Conservation (phyloP, 2,329 filamentous ascomycete species). For the Stagonosporopsis chrysanthemi region DNA sequence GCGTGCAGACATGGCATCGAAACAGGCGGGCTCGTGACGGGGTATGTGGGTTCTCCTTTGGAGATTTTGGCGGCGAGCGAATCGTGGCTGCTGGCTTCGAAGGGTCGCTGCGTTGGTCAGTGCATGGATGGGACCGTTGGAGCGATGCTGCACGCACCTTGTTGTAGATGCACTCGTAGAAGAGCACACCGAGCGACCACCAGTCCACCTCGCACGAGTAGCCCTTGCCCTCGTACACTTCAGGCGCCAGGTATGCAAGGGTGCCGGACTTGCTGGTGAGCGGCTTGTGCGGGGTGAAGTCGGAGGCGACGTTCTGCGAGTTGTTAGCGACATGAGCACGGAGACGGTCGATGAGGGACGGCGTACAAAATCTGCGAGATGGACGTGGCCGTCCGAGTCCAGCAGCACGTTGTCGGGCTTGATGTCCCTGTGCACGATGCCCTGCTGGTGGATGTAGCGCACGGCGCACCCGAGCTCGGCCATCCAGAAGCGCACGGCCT, state of each 20-base stretch:
- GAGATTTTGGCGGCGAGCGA: conserved; percentile 81
- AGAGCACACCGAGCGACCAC: conserved; percentile 98
- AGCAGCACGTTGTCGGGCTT: conserved; percentile 54
- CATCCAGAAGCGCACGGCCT: conserved; percentile 97
- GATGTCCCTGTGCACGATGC: conserved; percentile 53
- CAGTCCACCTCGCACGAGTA: conserved; percentile 93
- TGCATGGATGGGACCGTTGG: neutral
- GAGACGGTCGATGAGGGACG: neutral
- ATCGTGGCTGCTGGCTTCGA: conserved; percentile 87
- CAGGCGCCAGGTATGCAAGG: conserved; percentile 91
- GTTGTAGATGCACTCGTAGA: conserved; percentile 99
- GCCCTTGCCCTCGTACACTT: conserved; percentile 89
- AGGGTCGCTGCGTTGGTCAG: conserved; percentile 72
- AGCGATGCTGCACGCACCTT: conserved; percentile 67
- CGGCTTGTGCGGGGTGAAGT: conserved; percentile 81
- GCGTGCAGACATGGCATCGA: conserved; percentile 88
- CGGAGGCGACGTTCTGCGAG: conserved; percentile 89
- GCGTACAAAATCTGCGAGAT: conserved; percentile 95
- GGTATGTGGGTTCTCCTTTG: conserved; percentile 83
- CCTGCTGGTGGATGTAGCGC: conserved; percentile 58
- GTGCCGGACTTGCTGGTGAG: conserved; percentile 97
- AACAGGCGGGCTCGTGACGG: conserved; percentile 90
- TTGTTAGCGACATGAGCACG: conserved; percentile 44
- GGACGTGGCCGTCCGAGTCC: conserved; percentile 71
- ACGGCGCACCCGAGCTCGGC: conserved; percentile 91